These are phyloP conservation scores for Colletotrichum chrysophilum DNA, from an alignment of 2,329 filamentous ascomycete genomes.

Conservation along the genomic window DNA sequence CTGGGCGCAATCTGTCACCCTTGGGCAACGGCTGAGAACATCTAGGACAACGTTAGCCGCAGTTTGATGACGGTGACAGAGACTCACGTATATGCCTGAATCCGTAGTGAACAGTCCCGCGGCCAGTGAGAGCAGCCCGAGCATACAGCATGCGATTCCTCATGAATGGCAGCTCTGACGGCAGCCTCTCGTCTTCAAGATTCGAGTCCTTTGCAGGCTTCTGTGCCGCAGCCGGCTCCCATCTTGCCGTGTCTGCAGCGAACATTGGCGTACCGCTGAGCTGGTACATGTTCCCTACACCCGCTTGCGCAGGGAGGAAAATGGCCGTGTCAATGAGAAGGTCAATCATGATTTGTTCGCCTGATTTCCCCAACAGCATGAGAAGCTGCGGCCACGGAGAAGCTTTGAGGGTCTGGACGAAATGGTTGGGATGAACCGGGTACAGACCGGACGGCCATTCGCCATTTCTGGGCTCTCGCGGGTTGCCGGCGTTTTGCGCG, in stretches of 20 bases:
- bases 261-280: constrained; percentile 68
- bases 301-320: constrained; percentile 67
- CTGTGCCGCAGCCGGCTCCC: not conserved
- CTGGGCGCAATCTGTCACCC: not conserved
- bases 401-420: constrained; percentile 71
- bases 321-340: constrained; percentile 80
- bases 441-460: constrained; percentile 68
- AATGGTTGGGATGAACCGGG: constrained; percentile 69
- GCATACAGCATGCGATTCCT: constrained; percentile 89
- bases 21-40: constrained; percentile 74
- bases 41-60: constrained; percentile 54
- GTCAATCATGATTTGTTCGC: constrained; percentile 78
- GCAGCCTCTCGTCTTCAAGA: constrained; percentile 27
- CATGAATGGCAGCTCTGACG: constrained; percentile 74
- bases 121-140: constrained; percentile 71
- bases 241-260: constrained; percentile 32
- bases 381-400: constrained; percentile 79
- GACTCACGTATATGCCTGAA: constrained; percentile 81
- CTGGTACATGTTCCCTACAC: constrained; percentile 74
- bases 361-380: constrained; percentile 73
- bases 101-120: constrained; percentile 73
- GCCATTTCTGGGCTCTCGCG: constrained; percentile 29
- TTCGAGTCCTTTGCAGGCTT: not conserved
- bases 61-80: too few species aligned
- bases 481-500: constrained; percentile 31